A percentile compares a stretch with the other conserved stretches of the same genome.
phyloP scores from a whole-genome alignment of 441 rosid genomes.

The Breynia disticha region DNA sequence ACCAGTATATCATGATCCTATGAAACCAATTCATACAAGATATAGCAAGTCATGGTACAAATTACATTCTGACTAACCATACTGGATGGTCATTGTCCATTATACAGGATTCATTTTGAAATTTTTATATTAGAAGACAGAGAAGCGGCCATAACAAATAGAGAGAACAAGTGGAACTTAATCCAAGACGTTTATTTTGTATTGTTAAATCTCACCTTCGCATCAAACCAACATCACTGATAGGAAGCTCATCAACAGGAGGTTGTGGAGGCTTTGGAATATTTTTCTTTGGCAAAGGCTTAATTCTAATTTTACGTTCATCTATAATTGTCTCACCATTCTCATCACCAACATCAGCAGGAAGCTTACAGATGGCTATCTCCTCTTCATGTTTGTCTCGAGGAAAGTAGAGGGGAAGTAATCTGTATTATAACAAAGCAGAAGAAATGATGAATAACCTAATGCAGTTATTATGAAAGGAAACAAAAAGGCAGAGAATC shows the following conservation, averaged over 20 bases:
- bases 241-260: constrained; percentile 61
- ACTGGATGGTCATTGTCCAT: too few species aligned
- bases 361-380: constrained; percentile 87
- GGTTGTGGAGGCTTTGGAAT: constrained; percentile 50
- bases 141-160: not conserved
- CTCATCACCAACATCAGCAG: constrained; percentile 99
- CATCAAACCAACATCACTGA: constrained; percentile 77
- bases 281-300: constrained; percentile 81
- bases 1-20: too few species aligned
- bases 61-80: too few species aligned
- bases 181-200: not conserved
- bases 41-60: too few species aligned
- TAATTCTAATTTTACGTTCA: constrained; percentile 96
- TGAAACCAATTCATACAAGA: too few species aligned
- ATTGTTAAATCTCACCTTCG: constrained; percentile 61
- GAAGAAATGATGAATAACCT: constrained; percentile 11
- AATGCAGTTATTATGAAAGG: not conserved
- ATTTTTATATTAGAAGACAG: not conserved
- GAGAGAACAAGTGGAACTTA: not conserved
- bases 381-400: constrained; percentile 97
- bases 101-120: too few species aligned
- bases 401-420: constrained; percentile 97
- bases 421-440: constrained; percentile 35
- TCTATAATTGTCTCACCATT: constrained; percentile 96
- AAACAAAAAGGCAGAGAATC: constrained; percentile 3